Percentiles rank a stretch among this genome's conserved stretches.
Evolutionary conservation across 2,329 filamentous ascomycete species (phyloP).

Genomic region (Hypoxylon sp.): DNA sequence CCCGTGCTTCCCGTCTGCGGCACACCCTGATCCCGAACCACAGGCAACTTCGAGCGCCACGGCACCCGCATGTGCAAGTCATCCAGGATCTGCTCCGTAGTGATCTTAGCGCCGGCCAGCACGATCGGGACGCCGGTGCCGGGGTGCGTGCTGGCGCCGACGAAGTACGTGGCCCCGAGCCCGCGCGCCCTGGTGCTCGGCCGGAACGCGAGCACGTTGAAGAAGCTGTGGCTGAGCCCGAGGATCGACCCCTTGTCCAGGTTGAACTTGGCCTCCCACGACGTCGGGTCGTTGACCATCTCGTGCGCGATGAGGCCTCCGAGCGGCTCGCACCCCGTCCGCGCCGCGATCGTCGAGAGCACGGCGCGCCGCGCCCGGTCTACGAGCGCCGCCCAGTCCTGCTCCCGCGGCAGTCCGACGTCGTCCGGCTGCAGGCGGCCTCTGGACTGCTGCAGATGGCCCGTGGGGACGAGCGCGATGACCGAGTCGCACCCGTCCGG

Average conservation of each 20-base stretch:
- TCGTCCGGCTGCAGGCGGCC: conserved; percentile 34
- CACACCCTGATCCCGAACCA: conserved; percentile 25
- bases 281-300: conserved; percentile 69
- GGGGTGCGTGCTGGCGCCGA: conserved; percentile 78
- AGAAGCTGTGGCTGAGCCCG: conserved; percentile 76
- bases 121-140: conserved; percentile 80
- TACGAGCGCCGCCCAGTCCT: conserved; percentile 71
- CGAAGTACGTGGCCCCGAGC: conserved; percentile 69
- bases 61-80: conserved; percentile 45
- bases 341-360: conserved; percentile 65
- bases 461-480: conserved; percentile 76
- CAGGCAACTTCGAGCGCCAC: conserved; percentile 40
- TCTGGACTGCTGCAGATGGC: conserved; percentile 66
- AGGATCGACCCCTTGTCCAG: conserved; percentile 79
- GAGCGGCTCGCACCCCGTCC: conserved; percentile 65
- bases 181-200: conserved; percentile 64
- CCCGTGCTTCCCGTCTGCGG: conserved; percentile 26
- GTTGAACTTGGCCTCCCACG: conserved; percentile 75
- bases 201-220: conserved; percentile 74
- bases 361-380: conserved; percentile 66
- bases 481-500: conserved; percentile 71
- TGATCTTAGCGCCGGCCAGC: conserved; percentile 72
- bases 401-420: conserved; percentile 46
- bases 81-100: conserved; percentile 54
- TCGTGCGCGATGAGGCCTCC: conserved; percentile 64